Percentiles rank a stretch among this genome's conserved stretches.
These are phyloP conservation scores for Populus alba DNA, from an alignment of 345 rosid genomes.

Conservation along the genomic window DNA sequence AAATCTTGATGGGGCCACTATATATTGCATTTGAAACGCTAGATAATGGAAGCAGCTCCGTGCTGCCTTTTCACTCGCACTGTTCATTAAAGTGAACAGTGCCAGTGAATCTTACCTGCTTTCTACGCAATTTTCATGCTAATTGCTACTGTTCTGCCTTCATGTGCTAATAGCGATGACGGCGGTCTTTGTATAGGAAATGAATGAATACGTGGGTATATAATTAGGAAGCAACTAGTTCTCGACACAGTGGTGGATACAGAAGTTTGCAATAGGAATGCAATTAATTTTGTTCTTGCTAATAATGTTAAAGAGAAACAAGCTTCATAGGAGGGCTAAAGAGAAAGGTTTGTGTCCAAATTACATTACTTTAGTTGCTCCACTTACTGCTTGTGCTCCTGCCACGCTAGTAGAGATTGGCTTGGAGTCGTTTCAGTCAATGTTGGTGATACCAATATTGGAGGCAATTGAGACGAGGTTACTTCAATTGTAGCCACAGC, in stretches of 20 bases:
- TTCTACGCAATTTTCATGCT: too few species aligned
- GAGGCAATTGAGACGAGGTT: slow-evolving; percentile 53
- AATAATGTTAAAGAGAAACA: slow-evolving; percentile 45
- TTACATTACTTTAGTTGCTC: slow-evolving; percentile 56
- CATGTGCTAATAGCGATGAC: slow-evolving; percentile 55
- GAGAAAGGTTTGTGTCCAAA: slow-evolving; percentile 34
- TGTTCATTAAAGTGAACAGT: too few species aligned
- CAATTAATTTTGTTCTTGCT: slow-evolving; percentile 57
- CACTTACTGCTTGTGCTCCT: slow-evolving; percentile 67
- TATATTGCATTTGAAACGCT: too few species aligned
- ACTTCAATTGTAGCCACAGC: slow-evolving; percentile 46
- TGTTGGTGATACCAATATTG: slow-evolving; percentile 45
- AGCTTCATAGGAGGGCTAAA: slow-evolving; percentile 53
- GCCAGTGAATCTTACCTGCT: too few species aligned
- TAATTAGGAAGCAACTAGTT: slow-evolving; percentile 38
- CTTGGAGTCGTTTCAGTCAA: slow-evolving; percentile 40
- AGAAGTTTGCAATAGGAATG: slow-evolving; percentile 64
- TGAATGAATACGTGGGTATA: slow-evolving; percentile 51
- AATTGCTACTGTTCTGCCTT: slow-evolving; percentile 46
- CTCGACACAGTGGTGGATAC: slow-evolving; percentile 34
- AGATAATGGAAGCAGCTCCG: too few species aligned
- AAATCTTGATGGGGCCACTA: too few species aligned
- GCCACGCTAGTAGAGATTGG: slow-evolving; percentile 48
- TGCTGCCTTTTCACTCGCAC: too few species aligned
- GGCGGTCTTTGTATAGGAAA: slow-evolving; percentile 45